phyloP scores from a whole-genome alignment of 2,329 filamentous ascomycete genomes.

The Alternaria gaisen region DNA sequence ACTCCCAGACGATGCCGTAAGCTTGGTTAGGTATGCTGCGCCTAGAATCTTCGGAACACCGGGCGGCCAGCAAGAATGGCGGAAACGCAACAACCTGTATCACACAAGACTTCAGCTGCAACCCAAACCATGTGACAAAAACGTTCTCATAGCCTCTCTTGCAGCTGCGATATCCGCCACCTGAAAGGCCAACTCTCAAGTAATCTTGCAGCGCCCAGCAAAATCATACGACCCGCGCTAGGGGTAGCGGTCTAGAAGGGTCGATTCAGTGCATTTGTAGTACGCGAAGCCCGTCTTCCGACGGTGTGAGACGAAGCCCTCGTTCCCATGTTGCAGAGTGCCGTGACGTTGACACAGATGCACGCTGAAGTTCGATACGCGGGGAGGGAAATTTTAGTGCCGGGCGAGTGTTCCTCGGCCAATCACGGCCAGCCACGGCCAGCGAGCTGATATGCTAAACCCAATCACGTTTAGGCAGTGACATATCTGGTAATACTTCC shows the following conservation, averaged over 20 bases:
- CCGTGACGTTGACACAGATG: conserved; percentile 2
- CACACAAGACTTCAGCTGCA: conserved; percentile 7
- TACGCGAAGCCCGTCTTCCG: not conserved
- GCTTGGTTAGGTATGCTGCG: conserved; percentile 8
- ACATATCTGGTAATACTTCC: not conserved
- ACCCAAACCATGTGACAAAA: not conserved
- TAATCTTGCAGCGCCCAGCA: conserved; percentile 4
- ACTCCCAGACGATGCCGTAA: conserved; percentile 7
- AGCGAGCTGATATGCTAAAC: not conserved
- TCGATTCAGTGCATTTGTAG: not conserved
- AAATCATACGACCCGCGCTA: conserved; percentile 1
- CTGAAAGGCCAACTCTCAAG: not conserved
- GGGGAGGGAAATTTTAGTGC: not conserved
- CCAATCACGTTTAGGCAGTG: not conserved
- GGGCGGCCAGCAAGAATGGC: not conserved
- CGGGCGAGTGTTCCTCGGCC: not conserved
- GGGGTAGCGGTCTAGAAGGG: not conserved
- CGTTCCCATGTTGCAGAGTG: conserved; percentile 10
- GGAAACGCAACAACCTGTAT: not conserved
- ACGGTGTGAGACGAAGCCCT: conserved; percentile 7
- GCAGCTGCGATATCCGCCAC: conserved; percentile 6
- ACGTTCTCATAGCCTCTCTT: not conserved
- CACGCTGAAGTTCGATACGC: not conserved
- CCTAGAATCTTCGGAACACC: conserved; percentile 12
- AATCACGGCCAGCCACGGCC: not conserved